Evolutionary conservation across 129 eudicot genomes (phyloP).

Genomic region (Chrysanthemum seticuspe): DNA sequence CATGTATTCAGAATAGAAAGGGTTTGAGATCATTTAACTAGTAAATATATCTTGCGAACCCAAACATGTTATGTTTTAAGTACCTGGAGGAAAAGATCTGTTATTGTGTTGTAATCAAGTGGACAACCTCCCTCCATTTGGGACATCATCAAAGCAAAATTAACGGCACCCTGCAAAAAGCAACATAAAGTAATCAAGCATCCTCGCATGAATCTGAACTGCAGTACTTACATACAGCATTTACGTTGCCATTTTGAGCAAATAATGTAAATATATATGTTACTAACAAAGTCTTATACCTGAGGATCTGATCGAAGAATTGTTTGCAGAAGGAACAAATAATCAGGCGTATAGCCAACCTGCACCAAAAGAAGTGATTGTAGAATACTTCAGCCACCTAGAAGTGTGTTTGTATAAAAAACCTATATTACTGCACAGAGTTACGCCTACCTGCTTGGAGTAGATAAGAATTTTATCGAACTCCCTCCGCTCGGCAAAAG

Average conservation of each 20-base stretch:
- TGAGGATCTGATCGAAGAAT: slow-evolving; percentile 95
- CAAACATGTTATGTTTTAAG: neutral
- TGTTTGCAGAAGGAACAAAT: slow-evolving; percentile 95
- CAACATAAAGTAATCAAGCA: slow-evolving; percentile 4
- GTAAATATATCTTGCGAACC: neutral
- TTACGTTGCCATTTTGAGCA: neutral
- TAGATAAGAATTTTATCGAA: slow-evolving; percentile 93
- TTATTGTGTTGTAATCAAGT: slow-evolving; percentile 92
- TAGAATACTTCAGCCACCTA: slow-evolving; percentile 1
- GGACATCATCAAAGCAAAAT: slow-evolving; percentile 98
- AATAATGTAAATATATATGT: neutral
- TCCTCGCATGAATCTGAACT: neutral
- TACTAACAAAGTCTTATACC: slow-evolving; percentile 37
- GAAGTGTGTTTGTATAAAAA: neutral
- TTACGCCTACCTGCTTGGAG: slow-evolving; percentile 80
- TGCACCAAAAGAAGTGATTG: slow-evolving; percentile 22
- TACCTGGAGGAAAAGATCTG: slow-evolving; percentile 99
- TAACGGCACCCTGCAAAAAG: slow-evolving; percentile 86
- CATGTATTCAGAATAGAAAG: neutral
- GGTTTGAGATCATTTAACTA: slow-evolving; percentile 2
- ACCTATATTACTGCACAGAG: slow-evolving; percentile 4
- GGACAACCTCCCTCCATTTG: slow-evolving; percentile 99
- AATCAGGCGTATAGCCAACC: slow-evolving; percentile 99
- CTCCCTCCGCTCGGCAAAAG: slow-evolving; percentile 98
- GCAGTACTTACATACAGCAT: neutral